Evolutionary conservation across 2,329 filamentous ascomycete species (phyloP).

Genomic region (Fusarium sterilihyphosum): DNA sequence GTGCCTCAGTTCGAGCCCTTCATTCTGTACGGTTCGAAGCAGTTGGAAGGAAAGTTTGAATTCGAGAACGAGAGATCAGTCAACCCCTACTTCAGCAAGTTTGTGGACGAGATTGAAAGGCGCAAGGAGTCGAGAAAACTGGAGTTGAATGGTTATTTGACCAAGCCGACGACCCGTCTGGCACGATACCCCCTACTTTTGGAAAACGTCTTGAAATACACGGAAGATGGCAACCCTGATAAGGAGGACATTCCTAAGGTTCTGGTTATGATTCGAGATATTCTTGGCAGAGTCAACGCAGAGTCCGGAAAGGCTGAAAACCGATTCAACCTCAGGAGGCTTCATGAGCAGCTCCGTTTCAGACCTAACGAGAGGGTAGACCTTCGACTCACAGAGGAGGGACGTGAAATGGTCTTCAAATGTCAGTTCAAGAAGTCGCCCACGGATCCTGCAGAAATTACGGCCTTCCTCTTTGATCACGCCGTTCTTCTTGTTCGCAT

Average conservation of each 20-base stretch:
- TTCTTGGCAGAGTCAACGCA: constrained; percentile 87
- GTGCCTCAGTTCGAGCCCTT: constrained; percentile 95
- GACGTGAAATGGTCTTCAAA: constrained; percentile 93
- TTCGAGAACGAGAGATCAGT: constrained; percentile 94
- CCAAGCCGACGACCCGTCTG: constrained; percentile 94
- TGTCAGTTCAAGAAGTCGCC: constrained; percentile 92
- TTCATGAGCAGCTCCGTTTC: constrained; percentile 93
- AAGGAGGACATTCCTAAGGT: constrained; percentile 93
- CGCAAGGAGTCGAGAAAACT: constrained; percentile 96
- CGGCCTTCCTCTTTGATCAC: constrained; percentile 95
- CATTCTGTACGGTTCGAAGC: constrained; percentile 94
- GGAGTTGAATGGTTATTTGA: constrained; percentile 96
- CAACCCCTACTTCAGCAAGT: constrained; percentile 86
- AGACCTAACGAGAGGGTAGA: constrained; percentile 90
- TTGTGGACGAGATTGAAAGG: constrained; percentile 95
- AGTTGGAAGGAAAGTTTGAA: constrained; percentile 96
- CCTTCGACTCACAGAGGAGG: constrained; percentile 91
- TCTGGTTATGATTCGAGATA: constrained; percentile 84
- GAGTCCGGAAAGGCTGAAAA: constrained; percentile 98
- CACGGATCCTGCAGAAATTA: constrained; percentile 88
- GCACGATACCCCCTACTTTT: constrained; percentile 92
- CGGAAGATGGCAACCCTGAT: constrained; percentile 87
- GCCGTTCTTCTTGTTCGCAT: constrained; percentile 90
- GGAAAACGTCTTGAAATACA: constrained; percentile 92
- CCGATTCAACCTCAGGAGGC: constrained; percentile 90